phyloP scores from a whole-genome alignment of 768 basidiomycete species.

The Mycena indigotica region DNA sequence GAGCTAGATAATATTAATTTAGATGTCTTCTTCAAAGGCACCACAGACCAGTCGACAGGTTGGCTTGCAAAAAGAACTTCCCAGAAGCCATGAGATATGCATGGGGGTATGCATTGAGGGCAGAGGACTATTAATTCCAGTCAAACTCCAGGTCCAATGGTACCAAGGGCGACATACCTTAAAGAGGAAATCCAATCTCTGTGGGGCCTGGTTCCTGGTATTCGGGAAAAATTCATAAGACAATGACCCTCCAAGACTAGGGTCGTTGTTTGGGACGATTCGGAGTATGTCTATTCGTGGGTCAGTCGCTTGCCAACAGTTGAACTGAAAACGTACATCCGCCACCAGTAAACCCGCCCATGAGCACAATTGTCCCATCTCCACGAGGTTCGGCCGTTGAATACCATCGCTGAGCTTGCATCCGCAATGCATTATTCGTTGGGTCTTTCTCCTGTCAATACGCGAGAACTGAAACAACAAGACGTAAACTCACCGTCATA shows the following conservation, averaged over 20 bases:
- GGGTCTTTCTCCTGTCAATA: not conserved
- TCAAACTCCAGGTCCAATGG: not conserved
- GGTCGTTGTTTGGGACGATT: conserved; percentile 68
- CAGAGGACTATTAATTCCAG: conserved; percentile 50
- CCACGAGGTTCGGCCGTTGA: conserved; percentile 70
- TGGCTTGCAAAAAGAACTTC: conserved; percentile 80
- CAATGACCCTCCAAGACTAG: conserved; percentile 70
- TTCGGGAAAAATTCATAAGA: conserved; percentile 80
- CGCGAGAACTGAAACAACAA: not conserved
- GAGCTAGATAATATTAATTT: conserved; percentile 25
- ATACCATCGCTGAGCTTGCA: conserved; percentile 75
- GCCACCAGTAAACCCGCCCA: conserved; percentile 78
- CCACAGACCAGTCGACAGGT: conserved; percentile 67
- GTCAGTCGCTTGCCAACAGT: not conserved
- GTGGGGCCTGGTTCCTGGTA: conserved; percentile 45
- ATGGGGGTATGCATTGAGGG: conserved; percentile 75
- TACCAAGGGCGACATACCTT: conserved; percentile 17
- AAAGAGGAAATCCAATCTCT: conserved; percentile 65
- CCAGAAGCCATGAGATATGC: conserved; percentile 65
- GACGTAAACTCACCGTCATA: conserved; percentile 52
- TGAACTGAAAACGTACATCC: conserved; percentile 26
- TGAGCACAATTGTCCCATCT: conserved; percentile 76
- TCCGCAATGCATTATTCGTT: conserved; percentile 49
- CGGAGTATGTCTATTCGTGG: conserved; percentile 61
- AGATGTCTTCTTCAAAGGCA: not conserved